Conservation (phyloP, 2,329 filamentous ascomycete genomes). For the Epichloe sp. region DNA sequence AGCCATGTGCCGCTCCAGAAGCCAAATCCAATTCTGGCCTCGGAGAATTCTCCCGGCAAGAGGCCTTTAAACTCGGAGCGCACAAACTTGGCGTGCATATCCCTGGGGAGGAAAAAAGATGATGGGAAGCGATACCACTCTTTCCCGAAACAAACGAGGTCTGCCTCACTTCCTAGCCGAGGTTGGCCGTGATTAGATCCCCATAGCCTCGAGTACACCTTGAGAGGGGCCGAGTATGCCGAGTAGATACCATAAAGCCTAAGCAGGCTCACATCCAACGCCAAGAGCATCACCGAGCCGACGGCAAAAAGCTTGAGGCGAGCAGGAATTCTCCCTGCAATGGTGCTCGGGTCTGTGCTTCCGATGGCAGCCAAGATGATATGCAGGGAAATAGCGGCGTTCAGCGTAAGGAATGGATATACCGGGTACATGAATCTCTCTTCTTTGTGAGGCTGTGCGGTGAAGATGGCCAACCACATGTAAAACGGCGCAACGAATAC, state of each 20-base stretch:
- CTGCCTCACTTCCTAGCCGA: slow-evolving; percentile 43
- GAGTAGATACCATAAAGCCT: slow-evolving; percentile 66
- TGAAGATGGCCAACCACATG: slow-evolving; percentile 87
- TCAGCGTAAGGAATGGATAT: slow-evolving; percentile 82
- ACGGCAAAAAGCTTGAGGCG: slow-evolving; percentile 59
- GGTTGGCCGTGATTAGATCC: slow-evolving; percentile 29
- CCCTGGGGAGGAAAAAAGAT: slow-evolving; percentile 82
- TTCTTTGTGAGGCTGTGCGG: slow-evolving; percentile 88
- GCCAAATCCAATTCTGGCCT: slow-evolving; percentile 55
- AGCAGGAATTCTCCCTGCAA: slow-evolving; percentile 60
- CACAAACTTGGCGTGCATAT: slow-evolving; percentile 77
- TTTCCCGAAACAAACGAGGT: slow-evolving; percentile 79
- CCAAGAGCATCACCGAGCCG: slow-evolving; percentile 45
- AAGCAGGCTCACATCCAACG: slow-evolving; percentile 52
- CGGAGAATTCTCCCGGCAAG: slow-evolving; percentile 79
- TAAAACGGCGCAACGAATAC: slow-evolving; percentile 81
- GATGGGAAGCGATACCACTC: slow-evolving; percentile 98
- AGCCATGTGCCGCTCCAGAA: slow-evolving; percentile 77
- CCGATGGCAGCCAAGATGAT: slow-evolving; percentile 66
- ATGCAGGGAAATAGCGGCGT: slow-evolving; percentile 75
- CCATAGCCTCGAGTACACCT: slow-evolving; percentile 55
- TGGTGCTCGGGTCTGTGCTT: slow-evolving; percentile 49
- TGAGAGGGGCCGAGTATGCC: slow-evolving; percentile 70
- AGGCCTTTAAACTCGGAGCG: slow-evolving; percentile 82
- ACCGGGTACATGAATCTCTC: slow-evolving; percentile 97